phyloP scores from a whole-genome alignment of 2,329 filamentous ascomycete genomes.

The Colletotrichum paranaense region DNA sequence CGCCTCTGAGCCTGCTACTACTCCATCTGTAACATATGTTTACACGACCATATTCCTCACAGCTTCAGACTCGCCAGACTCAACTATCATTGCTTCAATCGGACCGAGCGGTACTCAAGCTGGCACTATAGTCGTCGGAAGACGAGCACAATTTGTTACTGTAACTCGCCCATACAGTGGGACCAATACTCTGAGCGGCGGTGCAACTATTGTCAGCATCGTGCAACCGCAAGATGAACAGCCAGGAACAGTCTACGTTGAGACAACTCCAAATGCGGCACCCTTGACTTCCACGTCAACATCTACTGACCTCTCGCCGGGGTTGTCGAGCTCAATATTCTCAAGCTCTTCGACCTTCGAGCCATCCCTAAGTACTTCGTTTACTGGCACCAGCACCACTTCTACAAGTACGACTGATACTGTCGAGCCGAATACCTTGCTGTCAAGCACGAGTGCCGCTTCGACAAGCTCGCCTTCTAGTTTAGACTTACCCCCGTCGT shows the following conservation, averaged over 20 bases:
- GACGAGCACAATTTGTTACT: constrained; percentile 11
- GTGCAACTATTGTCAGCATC: constrained; percentile 16
- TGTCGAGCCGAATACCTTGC: background rate
- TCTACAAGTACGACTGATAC: background rate
- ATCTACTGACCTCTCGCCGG: background rate
- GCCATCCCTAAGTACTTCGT: background rate
- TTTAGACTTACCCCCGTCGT: background rate
- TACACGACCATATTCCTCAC: constrained; percentile 25
- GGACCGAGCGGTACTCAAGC: background rate
- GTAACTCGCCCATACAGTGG: constrained; percentile 16
- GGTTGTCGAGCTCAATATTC: background rate
- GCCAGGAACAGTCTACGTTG: constrained; percentile 14
- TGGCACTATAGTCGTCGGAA: constrained; percentile 13
- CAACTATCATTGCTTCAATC: constrained; percentile 8
- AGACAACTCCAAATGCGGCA: constrained; percentile 13
- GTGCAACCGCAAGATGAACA: constrained; percentile 16
- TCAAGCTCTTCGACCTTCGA: background rate
- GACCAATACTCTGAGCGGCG: background rate
- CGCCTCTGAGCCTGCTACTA: constrained; percentile 6
- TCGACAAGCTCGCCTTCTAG: background rate
- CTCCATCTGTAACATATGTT: background rate
- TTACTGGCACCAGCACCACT: background rate
- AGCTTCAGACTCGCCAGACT: background rate
- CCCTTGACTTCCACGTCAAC: background rate
- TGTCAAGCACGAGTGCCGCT: background rate